Base-by-base conservation (phyloP, 169 alveolate species). In the Cryptosporidium andersoni region DNA sequence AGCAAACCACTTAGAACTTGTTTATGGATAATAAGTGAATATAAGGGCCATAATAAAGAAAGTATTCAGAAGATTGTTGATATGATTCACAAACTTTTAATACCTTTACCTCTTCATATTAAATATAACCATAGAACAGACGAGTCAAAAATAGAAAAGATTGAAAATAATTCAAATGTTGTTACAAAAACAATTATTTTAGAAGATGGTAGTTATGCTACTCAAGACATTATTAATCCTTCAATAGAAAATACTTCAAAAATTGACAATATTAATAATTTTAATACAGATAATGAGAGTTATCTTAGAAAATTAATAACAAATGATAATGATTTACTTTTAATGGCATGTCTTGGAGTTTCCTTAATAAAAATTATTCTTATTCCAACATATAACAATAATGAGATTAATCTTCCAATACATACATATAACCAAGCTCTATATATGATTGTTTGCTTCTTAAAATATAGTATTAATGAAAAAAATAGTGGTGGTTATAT, bases 171-270 rank as follows among this genome's bases (percentile, higher is more conserved):
- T 34, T 7, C 81, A 11, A 66, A 51, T 45, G 36, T 65, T 3
- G 16, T 67, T 12, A 81, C 89, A 11, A 95, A 92, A 68, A 96
- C 99, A n/a, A 97, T 96, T 2, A 93, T 96, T n/a, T 82, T 96
- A 65, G 96, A 95, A 9, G 99, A 97, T 92, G 99, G 99, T 8
- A 96, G 98, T 37, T 96, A 96, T 89, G 98, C 98, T 4, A 94
- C 98, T 3, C 95, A 95, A 64, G 92, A 95, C 2, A 74, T 92
- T 14, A 92, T 92, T 8, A 42, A 12, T 6, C 42, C 2, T 55
- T 25, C 66, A 6, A 34, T 5, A 37, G n/a, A 25, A 16, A 49
- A 49, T 49, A 9, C 12, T 9, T 49, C 55, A 9, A 49, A 49
- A 64, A 25, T 40, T 3, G 65, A 1, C 12, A 12, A 25, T 58